These are phyloP conservation scores for Chlamydomonas sp. DNA, from an alignment of 139 green algal genomes.

Conservation along the genomic window DNA sequence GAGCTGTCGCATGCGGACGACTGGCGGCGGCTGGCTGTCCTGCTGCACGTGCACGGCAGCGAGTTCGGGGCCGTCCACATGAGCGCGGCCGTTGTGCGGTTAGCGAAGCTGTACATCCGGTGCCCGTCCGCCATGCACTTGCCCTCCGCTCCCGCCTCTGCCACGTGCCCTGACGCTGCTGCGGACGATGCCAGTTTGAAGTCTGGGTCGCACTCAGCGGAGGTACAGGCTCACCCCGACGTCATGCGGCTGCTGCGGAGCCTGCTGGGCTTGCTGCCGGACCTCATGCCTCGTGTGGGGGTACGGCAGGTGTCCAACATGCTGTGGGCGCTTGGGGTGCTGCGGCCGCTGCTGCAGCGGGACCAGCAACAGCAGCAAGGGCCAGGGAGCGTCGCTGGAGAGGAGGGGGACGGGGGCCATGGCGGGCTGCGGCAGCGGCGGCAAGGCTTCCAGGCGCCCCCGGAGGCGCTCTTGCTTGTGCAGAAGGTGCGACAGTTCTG, in stretches of 20 bases:
- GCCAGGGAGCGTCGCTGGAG: too few relatives aligned
- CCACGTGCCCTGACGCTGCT: background rate
- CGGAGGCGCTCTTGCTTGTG: background rate
- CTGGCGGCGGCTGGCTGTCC: slow-evolving; percentile 12
- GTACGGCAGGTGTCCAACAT: slow-evolving; percentile 34
- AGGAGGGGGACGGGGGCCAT: too few relatives aligned
- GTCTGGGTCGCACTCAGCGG: too few relatives aligned
- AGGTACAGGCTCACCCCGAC: background rate
- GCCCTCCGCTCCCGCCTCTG: background rate
- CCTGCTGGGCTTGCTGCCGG: slow-evolving; percentile 23
- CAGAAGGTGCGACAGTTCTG: slow-evolving; percentile 29
- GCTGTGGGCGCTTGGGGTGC: slow-evolving; percentile 47
- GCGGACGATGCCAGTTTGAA: background rate
- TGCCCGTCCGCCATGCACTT: background rate
- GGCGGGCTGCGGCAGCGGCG: background rate
- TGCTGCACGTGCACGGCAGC: slow-evolving; percentile 21
- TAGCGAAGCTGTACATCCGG: slow-evolving; percentile 28
- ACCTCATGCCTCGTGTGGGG: slow-evolving; percentile 34
- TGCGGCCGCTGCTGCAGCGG: slow-evolving; percentile 9
- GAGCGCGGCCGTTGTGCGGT: slow-evolving; percentile 36
- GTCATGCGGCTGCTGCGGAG: background rate
- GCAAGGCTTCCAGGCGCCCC: background rate
- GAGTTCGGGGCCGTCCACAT: slow-evolving; percentile 44
- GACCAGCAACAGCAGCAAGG: too few relatives aligned
- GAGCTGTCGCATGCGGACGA: background rate